Conservation (phyloP, 2,329 filamentous ascomycete genomes). For the Talaromyces sp. region DNA sequence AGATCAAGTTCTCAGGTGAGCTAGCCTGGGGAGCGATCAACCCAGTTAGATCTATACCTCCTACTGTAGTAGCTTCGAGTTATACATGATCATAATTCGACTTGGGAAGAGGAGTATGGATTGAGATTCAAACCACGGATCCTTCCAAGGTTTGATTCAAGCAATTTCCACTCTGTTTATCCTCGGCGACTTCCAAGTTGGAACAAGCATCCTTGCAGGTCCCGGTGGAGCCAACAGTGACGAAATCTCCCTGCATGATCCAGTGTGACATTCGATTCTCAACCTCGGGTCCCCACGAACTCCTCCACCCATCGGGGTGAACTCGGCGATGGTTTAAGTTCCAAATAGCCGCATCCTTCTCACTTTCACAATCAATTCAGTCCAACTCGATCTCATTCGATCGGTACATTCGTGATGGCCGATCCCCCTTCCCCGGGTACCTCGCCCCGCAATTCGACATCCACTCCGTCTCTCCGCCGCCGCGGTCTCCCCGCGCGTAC, state of each 20-base stretch:
- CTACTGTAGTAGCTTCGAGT: too few relatives aligned
- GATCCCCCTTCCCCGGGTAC: slow-evolving; percentile 14
- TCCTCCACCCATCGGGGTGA: slow-evolving; percentile 11
- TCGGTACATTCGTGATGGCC: slow-evolving; percentile 12
- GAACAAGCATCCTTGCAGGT: not conserved
- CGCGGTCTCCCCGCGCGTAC: slow-evolving; percentile 40
- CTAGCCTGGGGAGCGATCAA: too few relatives aligned
- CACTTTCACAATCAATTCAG: not conserved
- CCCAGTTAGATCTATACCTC: too few relatives aligned
- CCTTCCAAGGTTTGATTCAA: too few relatives aligned
- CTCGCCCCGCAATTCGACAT: slow-evolving; percentile 19
- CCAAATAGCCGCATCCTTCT: not conserved
- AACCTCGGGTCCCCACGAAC: slow-evolving; percentile 21
- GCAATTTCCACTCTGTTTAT: too few relatives aligned
- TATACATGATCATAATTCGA: too few relatives aligned
- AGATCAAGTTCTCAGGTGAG: too few relatives aligned
- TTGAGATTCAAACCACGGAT: too few relatives aligned
- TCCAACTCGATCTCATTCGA: not conserved
- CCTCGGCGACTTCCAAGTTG: too few relatives aligned
- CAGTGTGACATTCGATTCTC: not conserved
- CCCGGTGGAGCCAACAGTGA: not conserved
- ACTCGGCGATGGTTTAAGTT: slow-evolving; percentile 3
- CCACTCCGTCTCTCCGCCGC: slow-evolving; percentile 31
- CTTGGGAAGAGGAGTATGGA: too few relatives aligned
- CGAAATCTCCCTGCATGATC: not conserved